phyloP scores from a whole-genome alignment of 306 rosid genomes.

The Castanopsis chinensis region DNA sequence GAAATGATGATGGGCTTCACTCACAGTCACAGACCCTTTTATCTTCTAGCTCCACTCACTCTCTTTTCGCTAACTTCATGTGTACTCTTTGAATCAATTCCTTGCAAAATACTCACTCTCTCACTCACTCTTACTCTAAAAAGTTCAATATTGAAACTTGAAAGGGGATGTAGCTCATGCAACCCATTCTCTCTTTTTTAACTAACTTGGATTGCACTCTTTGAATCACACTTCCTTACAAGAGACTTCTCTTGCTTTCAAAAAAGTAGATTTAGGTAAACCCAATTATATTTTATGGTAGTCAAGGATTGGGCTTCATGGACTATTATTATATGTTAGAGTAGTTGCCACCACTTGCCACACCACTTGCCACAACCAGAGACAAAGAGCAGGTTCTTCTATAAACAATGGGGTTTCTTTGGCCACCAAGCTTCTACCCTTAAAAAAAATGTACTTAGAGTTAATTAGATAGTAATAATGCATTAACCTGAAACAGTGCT shows the following conservation, averaged over 20 bases:
- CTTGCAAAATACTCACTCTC: constrained; percentile 61
- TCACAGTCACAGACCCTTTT: constrained; percentile 3
- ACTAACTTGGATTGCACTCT: constrained; percentile 72
- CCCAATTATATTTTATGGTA: constrained; percentile 16
- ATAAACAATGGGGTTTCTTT: no score
- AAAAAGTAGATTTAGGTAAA: constrained; percentile 24
- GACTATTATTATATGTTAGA: background rate
- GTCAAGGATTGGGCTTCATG: constrained; percentile 43
- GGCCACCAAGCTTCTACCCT: no score
- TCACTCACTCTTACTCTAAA: background rate
- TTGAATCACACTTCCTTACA: constrained; percentile 50
- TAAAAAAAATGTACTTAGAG: no score
- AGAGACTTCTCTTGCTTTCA: constrained; percentile 37
- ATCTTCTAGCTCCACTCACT: background rate
- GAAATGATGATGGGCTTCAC: constrained; percentile 64
- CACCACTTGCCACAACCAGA: background rate
- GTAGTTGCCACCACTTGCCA: background rate
- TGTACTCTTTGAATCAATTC: constrained; percentile 73
- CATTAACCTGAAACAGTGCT: no score
- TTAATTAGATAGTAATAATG: no score
- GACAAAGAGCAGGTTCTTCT: background rate
- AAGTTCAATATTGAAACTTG: constrained; percentile 30
- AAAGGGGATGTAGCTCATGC: constrained; percentile 16
- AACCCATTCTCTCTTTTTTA: constrained; percentile 22
- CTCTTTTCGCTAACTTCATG: constrained; percentile 39